Conservation (phyloP, 306 rosid genomes). For the Senna tora region DNA sequence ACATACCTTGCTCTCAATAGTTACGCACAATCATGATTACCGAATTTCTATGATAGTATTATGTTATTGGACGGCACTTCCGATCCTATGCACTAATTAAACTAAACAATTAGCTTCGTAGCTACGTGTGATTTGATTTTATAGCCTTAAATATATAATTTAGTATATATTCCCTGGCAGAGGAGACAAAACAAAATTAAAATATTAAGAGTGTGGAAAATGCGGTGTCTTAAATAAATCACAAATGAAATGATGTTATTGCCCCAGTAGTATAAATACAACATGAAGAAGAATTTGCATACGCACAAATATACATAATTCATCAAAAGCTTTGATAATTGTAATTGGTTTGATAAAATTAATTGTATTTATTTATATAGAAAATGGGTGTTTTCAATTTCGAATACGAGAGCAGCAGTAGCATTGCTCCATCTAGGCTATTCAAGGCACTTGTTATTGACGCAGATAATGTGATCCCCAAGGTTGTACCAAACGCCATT, state of each 20-base stretch:
- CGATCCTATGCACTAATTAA: no score
- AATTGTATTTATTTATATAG: no score
- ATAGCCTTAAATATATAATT: neutral
- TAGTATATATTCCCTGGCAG: neutral
- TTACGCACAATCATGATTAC: no score
- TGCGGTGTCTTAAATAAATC: neutral
- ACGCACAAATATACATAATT: no score
- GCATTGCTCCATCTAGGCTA: constrained; percentile 36
- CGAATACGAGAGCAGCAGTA: constrained; percentile 16
- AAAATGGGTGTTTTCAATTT: constrained; percentile 44
- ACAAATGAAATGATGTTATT: neutral
- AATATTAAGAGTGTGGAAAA: neutral
- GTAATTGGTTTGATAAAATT: no score
- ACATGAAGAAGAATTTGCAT: neutral
- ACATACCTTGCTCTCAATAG: no score
- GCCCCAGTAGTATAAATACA: no score
- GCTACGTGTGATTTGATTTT: neutral
- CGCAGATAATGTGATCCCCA: constrained; percentile 44
- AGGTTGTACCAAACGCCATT: constrained; percentile 40
- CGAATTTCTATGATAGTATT: no score
- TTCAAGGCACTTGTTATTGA: constrained; percentile 49
- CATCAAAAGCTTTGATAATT: no score
- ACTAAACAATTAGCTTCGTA: neutral
- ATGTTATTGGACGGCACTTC: no score
- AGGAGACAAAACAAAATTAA: neutral